Percentiles rank a stretch among this genome's conserved stretches.
Conservation (phyloP, 2,329 filamentous ascomycete genomes). For the Fusarium sp. region DNA sequence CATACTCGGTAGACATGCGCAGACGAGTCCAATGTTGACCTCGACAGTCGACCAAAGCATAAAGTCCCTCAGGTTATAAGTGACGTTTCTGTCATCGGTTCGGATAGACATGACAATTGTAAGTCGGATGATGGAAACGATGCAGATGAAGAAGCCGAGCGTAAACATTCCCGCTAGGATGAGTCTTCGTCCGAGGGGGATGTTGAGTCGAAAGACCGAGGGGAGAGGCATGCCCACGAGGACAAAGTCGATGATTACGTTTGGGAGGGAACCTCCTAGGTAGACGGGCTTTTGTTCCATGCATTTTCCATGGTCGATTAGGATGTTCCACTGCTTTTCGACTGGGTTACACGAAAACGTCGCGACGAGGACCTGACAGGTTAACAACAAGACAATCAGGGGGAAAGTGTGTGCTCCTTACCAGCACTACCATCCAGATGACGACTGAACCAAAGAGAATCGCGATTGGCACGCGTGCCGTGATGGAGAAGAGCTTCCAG, state of each 20-base stretch:
- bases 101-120: conserved; percentile 3
- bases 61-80: not conserved
- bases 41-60: not conserved
- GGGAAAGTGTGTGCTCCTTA: not conserved
- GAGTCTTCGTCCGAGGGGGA: not conserved
- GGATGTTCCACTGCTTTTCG: conserved; percentile 4
- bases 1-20: conserved; percentile 4
- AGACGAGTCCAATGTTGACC: conserved; percentile 7
- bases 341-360: conserved; percentile 7
- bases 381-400: not conserved
- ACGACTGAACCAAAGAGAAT: not conserved
- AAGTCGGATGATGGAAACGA: not conserved
- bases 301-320: not conserved
- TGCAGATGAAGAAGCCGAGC: conserved; percentile 5
- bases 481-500: not conserved
- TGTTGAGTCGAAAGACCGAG: conserved; percentile 6
- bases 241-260: conserved; percentile 3
- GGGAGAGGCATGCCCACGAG: conserved; percentile 3
- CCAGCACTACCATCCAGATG: conserved; percentile 2
- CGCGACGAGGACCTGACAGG: not conserved
- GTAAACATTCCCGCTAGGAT: conserved; percentile 2
- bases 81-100: conserved; percentile 4
- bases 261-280: not conserved
- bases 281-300: conserved; percentile 2
- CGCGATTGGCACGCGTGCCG: not conserved